Conservation (phyloP, 148 eudicot genomes). For the Vaccinium macrocarpon region DNA sequence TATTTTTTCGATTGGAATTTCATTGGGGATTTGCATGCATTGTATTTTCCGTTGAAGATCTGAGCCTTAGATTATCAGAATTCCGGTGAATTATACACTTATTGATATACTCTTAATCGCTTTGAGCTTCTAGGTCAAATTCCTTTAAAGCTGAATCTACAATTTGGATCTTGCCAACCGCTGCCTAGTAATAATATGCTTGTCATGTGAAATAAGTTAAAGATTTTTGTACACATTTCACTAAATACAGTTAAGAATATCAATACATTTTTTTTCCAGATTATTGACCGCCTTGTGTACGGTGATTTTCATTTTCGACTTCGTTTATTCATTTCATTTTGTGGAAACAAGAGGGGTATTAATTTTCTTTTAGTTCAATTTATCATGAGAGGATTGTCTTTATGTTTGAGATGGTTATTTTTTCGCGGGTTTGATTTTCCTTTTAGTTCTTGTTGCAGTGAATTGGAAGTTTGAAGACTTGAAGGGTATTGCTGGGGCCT, state of each 20-base stretch:
- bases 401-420: background rate
- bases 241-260: no score
- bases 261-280: no score
- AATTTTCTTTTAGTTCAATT: background rate
- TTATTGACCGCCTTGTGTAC: no score
- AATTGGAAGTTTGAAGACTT: conserved; percentile 14
- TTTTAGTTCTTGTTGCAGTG: conserved; percentile 10
- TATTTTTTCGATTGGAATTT: background rate
- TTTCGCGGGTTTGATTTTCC: background rate
- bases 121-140: background rate
- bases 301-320: no score
- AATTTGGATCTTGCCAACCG: no score
- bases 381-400: background rate
- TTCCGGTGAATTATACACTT: background rate
- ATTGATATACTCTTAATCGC: background rate
- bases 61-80: background rate
- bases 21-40: background rate
- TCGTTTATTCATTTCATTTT: background rate
- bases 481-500: conserved; percentile 11
- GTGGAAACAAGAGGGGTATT: background rate
- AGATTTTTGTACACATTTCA: no score
- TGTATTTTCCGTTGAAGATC: background rate
- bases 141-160: background rate
- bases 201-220: no score
- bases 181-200: no score